phyloP scores from a whole-genome alignment of 1,139 yeast genomes.

The Candida neerlandica region DNA sequence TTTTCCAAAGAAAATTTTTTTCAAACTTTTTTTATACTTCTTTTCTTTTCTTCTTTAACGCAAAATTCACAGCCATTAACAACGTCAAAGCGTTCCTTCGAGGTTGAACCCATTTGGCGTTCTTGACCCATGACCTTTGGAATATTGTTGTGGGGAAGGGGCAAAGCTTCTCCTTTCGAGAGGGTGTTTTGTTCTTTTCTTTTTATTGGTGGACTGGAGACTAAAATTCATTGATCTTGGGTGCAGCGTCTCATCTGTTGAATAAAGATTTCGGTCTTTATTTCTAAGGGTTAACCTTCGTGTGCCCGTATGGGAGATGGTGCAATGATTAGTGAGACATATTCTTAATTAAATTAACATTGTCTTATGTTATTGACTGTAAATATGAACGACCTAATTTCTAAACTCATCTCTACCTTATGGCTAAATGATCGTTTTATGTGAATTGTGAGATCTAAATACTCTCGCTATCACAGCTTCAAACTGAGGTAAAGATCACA shows the following conservation, averaged over 20 bases:
- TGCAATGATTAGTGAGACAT: constrained; percentile 79
- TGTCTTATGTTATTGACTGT: too few species aligned
- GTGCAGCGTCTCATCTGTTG: constrained; percentile 72
- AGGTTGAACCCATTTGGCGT: constrained; percentile 74
- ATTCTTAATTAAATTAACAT: constrained; percentile 11
- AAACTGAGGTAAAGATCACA: too few species aligned
- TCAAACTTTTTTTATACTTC: constrained; percentile 14
- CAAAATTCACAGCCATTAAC: constrained; percentile 70
- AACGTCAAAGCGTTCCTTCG: constrained; percentile 68
- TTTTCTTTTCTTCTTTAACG: constrained; percentile 43
- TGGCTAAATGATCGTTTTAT: too few species aligned
- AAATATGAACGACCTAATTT: too few species aligned
- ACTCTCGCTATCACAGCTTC: too few species aligned
- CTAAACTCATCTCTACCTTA: too few species aligned
- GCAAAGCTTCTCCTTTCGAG: too few species aligned
- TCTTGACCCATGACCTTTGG: constrained; percentile 78
- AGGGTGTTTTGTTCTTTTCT: constrained; percentile 18
- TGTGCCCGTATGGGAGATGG: constrained; percentile 78
- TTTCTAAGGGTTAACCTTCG: constrained; percentile 79
- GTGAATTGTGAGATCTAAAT: too few species aligned
- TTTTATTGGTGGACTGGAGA: constrained; percentile 65
- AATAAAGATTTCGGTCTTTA: constrained; percentile 29
- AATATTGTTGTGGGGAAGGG: constrained; percentile 45
- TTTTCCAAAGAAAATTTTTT: constrained; percentile 2
- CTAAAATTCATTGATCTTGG: constrained; percentile 67